Percentiles rank a stretch among this genome's conserved stretches.
Conservation (phyloP, 768 basidiomycete species). For the Termitomyces sp. region DNA sequence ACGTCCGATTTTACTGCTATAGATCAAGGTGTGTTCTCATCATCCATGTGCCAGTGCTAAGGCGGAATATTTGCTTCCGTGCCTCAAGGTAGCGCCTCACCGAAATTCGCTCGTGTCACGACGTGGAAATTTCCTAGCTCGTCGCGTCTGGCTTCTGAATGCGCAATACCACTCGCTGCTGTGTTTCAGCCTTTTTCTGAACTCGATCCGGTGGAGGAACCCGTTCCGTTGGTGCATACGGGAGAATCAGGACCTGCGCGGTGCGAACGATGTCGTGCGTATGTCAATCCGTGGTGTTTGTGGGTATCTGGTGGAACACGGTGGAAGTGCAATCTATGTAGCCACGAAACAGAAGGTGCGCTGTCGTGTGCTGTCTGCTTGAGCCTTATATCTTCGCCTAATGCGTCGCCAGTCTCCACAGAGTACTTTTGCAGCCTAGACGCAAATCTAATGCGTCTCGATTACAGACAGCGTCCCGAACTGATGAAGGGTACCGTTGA, state of each 20-base stretch:
- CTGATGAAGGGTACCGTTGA: slow-evolving; percentile 90
- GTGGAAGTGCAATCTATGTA: slow-evolving; percentile 94
- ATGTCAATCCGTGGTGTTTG: slow-evolving; percentile 91
- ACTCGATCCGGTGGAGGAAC: slow-evolving; percentile 73
- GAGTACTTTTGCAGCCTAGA: slow-evolving; percentile 88
- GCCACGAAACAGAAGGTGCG: slow-evolving; percentile 81
- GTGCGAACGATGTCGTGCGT: slow-evolving; percentile 82
- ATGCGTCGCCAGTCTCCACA: slow-evolving; percentile 52
- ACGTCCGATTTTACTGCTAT: slow-evolving; percentile 87
- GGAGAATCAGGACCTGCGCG: slow-evolving; percentile 76
- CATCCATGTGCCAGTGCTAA: neutral
- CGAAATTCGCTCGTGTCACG: slow-evolving; percentile 85
- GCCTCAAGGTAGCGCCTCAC: slow-evolving; percentile 76
- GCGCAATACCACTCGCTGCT: slow-evolving; percentile 81
- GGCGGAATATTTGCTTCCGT: neutral
- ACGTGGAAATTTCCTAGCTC: slow-evolving; percentile 88
- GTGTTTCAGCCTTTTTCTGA: slow-evolving; percentile 90
- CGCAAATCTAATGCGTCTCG: slow-evolving; percentile 71
- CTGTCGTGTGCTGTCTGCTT: slow-evolving; percentile 2
- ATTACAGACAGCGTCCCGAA: slow-evolving; percentile 82
- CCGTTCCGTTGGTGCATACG: slow-evolving; percentile 74
- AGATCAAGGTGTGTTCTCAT: slow-evolving; percentile 66
- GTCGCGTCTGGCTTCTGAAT: slow-evolving; percentile 74
- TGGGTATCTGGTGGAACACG: slow-evolving; percentile 81
- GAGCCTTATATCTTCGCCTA: slow-evolving; percentile 1